These are phyloP conservation scores for Exobasidium rhododendri DNA, from an alignment of 1,284 basidiomycete species.

Conservation along the genomic window DNA sequence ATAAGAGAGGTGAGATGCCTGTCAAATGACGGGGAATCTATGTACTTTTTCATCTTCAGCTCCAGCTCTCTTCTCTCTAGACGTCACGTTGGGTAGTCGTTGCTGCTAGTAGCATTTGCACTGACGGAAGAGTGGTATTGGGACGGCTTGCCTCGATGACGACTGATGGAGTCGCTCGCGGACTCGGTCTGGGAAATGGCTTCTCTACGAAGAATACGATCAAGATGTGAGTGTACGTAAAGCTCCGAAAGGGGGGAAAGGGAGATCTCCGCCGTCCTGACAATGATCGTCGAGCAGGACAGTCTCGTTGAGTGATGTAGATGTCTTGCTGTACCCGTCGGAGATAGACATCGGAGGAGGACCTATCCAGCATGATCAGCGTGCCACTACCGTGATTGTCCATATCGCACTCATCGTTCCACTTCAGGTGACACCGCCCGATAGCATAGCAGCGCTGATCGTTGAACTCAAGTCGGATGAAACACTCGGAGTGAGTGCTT, in stretches of 20 bases:
- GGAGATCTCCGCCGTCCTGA: too few relatives aligned
- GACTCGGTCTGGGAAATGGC: neutral
- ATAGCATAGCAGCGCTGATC: neutral
- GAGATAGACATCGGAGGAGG: neutral
- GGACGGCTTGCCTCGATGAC: too few relatives aligned
- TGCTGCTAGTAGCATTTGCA: too few relatives aligned
- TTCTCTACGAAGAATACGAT: neutral
- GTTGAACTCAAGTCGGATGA: slow-evolving; percentile 6
- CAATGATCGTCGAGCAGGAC: too few relatives aligned
- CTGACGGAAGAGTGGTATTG: too few relatives aligned
- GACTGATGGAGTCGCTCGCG: neutral
- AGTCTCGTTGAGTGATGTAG: neutral
- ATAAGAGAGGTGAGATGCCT: too few relatives aligned
- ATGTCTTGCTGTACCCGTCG: neutral
- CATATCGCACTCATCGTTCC: slow-evolving; percentile 10
- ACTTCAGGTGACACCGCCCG: neutral
- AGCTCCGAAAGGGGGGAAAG: too few relatives aligned
- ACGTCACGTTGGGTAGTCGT: too few relatives aligned
- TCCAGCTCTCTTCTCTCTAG: too few relatives aligned
- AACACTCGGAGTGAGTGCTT: slow-evolving; percentile 13
- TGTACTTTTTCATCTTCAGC: too few relatives aligned
- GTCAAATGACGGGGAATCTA: too few relatives aligned
- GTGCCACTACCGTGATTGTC: slow-evolving; percentile 5
- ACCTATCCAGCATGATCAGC: neutral
- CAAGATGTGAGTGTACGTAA: neutral